Evolutionary conservation across 768 basidiomycete species (phyloP).

Genomic region (Russula vinacea): DNA sequence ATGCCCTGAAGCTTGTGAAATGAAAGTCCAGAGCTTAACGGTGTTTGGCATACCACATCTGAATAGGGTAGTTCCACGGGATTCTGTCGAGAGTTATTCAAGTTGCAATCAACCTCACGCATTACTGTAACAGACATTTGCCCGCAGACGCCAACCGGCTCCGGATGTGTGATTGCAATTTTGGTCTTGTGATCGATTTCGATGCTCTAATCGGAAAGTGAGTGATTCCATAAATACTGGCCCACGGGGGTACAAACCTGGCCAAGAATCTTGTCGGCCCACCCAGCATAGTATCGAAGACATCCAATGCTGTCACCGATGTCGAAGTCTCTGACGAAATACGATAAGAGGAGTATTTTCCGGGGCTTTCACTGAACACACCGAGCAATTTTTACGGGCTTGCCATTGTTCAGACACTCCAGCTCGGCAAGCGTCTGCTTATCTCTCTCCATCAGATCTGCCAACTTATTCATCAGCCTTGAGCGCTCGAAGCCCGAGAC

Average conservation of each 20-base stretch:
- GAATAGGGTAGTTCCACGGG: constrained; percentile 92
- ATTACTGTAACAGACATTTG: constrained; percentile 61
- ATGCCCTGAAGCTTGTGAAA: constrained; percentile 48
- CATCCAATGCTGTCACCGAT: constrained; percentile 76
- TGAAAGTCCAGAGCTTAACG: neutral
- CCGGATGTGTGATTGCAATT: constrained; percentile 80
- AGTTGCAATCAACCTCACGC: constrained; percentile 21
- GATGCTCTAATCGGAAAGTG: constrained; percentile 50
- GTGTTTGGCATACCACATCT: constrained; percentile 58
- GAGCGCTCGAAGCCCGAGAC: constrained; percentile 81
- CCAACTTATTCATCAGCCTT: constrained; percentile 77
- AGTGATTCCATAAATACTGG: neutral
- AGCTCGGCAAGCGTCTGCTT: constrained; percentile 77
- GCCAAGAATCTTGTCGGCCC: constrained; percentile 92
- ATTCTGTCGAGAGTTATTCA: constrained; percentile 47
- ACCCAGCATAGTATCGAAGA: constrained; percentile 89
- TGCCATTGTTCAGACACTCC: constrained; percentile 87
- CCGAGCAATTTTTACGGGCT: constrained; percentile 67
- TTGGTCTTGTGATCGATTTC: constrained; percentile 80
- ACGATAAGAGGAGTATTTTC: constrained; percentile 18
- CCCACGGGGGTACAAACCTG: constrained; percentile 49
- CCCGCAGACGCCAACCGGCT: constrained; percentile 92
- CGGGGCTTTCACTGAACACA: constrained; percentile 37
- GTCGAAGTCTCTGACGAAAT: constrained; percentile 63
- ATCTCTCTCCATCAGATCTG: constrained; percentile 86